Evolutionary conservation across 805 yeast species (phyloP), one percentile per base, ranked within the genome.

Genomic region (Yamadazyma insecticola): DNA sequence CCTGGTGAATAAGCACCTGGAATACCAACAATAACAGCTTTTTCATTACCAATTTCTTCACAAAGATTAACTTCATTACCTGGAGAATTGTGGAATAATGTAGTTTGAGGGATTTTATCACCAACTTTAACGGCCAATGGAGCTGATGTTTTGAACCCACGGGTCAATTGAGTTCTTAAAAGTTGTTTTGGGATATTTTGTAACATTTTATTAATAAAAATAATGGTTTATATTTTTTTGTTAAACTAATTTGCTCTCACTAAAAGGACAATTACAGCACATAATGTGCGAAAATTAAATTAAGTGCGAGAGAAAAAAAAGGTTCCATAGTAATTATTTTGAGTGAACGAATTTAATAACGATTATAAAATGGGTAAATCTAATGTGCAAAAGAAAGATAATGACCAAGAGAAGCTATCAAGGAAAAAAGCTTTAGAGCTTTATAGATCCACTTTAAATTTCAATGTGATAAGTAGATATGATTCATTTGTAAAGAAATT

Each of bases 1-100:
- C 82, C 86, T 23, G 89, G 85, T 2, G 90, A 78, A 53, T 78
- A 85, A 1, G 95, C 95, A 22, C 92, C 66, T 3, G 72, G 70
- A 24, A 63, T 63, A 6, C 70, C 70, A 29, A 60, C 52, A 17
- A 66, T 41, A 16, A 65, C 41, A 9, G 65, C 45, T 40, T 62
- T 63, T 6, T 61, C 65, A 14, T 33, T 27, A n/a, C 49, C 43
- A 13, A 53, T 40, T 41, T 66, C 67, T 24, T 67, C 66, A 16
- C 81, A 74, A 30, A 82, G 60, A 49, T 77, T 68, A 39, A 80
- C 67, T 13, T 57, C 53, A 47, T 77, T 73, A 24, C 83, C 81
- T 29, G 90, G 90, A 13, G 84, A 71, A 25, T 73, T 74, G 40
- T 76, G 81, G 37, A 74, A 57, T 24, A 77, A 62, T n/a, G 71